A percentile compares a stretch with the other conserved stretches of the same genome.
Conservation (phyloP, 1,284 basidiomycete genomes). For the Sanghuangporus sanghuang region DNA sequence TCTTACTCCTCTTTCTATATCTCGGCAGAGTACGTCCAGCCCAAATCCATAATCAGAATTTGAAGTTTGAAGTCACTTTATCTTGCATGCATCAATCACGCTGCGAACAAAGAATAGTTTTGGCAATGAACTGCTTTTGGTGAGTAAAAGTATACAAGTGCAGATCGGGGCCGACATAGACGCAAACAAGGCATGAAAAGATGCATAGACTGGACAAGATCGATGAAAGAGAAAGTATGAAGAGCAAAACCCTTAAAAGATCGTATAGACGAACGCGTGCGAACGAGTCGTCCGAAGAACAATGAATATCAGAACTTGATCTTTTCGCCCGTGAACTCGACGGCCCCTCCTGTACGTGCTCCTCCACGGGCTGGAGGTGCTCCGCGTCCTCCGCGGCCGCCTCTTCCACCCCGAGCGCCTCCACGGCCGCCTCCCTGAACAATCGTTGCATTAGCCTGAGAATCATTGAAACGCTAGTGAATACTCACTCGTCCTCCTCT, state of each 20-base stretch:
- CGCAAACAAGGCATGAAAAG: neutral
- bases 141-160: neutral
- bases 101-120: neutral
- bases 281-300: neutral
- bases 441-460: slow-evolving; percentile 15
- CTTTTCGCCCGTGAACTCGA: slow-evolving; percentile 76
- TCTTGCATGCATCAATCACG: neutral
- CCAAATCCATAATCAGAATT: neutral
- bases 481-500: slow-evolving; percentile 31
- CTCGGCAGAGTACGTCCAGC: too few relatives aligned
- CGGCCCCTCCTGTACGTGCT: slow-evolving; percentile 70
- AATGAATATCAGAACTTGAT: slow-evolving; percentile 51
- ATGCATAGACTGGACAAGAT: neutral
- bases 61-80: neutral
- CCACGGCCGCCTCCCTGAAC: slow-evolving; percentile 28
- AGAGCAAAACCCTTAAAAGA: neutral
- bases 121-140: slow-evolving; percentile 2
- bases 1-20: too few relatives aligned
- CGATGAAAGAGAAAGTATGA: neutral
- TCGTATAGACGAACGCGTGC: neutral
- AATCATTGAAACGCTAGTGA: neutral
- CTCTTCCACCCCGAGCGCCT: slow-evolving; percentile 40
- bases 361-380: slow-evolving; percentile 29
- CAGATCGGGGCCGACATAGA: neutral
- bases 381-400: slow-evolving; percentile 32